Evolutionary conservation across 495 filamentous ascomycete species (phyloP).

Genomic region (Xylaria telfairii): DNA sequence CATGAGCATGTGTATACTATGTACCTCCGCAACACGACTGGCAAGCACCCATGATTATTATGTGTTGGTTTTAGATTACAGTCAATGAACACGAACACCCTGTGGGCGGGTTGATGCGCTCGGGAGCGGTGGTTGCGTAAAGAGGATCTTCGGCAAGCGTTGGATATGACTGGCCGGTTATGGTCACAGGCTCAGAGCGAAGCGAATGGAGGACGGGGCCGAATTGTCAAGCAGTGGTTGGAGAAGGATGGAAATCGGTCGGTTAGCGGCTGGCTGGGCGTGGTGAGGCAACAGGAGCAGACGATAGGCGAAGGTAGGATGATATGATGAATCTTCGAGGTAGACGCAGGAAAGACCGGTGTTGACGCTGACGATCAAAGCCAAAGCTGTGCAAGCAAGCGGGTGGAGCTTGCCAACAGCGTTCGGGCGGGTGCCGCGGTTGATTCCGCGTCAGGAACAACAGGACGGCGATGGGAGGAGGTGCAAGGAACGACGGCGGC

Average conservation of each 20-base stretch:
- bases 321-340: not conserved
- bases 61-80: constrained; percentile 25
- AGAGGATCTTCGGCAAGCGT: constrained; percentile 11
- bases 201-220: not conserved
- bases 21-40: constrained; percentile 61
- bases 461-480: not conserved
- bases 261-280: constrained; percentile 3
- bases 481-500: constrained; percentile 9
- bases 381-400: constrained; percentile 17
- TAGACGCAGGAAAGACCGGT: constrained; percentile 13
- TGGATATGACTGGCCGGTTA: constrained; percentile 11
- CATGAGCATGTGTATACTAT: constrained; percentile 17
- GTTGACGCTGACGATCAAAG: not conserved
- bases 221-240: not conserved
- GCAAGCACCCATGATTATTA: constrained; percentile 53
- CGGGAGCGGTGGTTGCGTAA: constrained; percentile 2
- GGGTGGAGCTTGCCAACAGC: constrained; percentile 22
- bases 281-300: not conserved
- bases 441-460: constrained; percentile 12
- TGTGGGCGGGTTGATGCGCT: not conserved
- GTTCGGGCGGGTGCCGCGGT: constrained; percentile 24
- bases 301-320: constrained; percentile 8
- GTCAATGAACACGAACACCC: constrained; percentile 31
- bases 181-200: not conserved
- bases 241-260: constrained; percentile 18